Percentiles rank a stretch among this genome's conserved stretches.
phyloP scores from a whole-genome alignment of 1,284 basidiomycete species.

The Microbotryomycetes sp. region DNA sequence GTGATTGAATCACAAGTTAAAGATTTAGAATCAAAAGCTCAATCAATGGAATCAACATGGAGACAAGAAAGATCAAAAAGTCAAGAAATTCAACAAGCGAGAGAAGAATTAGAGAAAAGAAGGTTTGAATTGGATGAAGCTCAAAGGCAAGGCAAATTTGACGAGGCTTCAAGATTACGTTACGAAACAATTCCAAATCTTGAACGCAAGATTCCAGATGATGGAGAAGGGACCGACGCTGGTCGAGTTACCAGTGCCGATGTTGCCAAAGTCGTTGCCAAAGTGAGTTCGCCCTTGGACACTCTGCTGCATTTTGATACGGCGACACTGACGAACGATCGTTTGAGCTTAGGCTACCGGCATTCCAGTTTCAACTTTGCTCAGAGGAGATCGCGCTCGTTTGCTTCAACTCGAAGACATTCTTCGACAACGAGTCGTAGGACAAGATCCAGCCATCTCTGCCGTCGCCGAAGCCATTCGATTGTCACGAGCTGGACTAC shows the following conservation, averaged over 20 bases:
- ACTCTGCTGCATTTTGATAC: background rate
- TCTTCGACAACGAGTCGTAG: slow-evolving; percentile 68
- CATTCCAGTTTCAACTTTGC: slow-evolving; percentile 79
- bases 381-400: slow-evolving; percentile 84
- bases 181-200: slow-evolving; percentile 79
- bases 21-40: slow-evolving; percentile 57
- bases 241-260: slow-evolving; percentile 83
- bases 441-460: slow-evolving; percentile 75
- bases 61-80: slow-evolving; percentile 67
- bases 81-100: slow-evolving; percentile 67
- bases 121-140: slow-evolving; percentile 75
- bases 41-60: slow-evolving; percentile 63
- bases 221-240: slow-evolving; percentile 53
- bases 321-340: background rate
- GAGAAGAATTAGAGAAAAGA: slow-evolving; percentile 72
- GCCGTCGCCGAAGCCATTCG: slow-evolving; percentile 81
- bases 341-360: slow-evolving; percentile 79
- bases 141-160: slow-evolving; percentile 71
- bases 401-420: slow-evolving; percentile 86
- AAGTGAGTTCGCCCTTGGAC: slow-evolving; percentile 22
- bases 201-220: slow-evolving; percentile 64
- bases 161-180: slow-evolving; percentile 65
- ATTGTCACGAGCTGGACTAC: slow-evolving; percentile 81
- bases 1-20: slow-evolving; percentile 61
- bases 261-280: slow-evolving; percentile 64